Evolutionary conservation across 2,329 filamentous ascomycete genomes (phyloP).

Genomic region (Aspergillus flavus): DNA sequence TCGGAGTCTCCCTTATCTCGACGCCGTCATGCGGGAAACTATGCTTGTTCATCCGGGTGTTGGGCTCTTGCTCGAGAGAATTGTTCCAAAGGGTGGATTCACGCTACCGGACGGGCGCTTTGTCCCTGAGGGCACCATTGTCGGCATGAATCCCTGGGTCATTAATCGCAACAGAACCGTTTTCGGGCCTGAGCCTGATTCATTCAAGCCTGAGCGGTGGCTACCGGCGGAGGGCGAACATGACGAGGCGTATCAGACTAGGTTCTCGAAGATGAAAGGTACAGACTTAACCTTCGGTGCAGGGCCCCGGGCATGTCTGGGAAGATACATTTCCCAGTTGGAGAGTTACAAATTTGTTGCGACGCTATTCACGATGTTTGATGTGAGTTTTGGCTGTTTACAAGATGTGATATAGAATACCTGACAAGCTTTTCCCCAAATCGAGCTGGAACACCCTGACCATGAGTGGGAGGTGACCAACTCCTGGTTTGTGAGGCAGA

Average conservation of each 20-base stretch:
- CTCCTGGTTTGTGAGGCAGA: background rate
- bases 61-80: conserved; percentile 26
- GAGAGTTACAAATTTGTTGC: conserved; percentile 63
- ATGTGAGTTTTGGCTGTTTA: conserved; percentile 13
- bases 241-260: conserved; percentile 13
- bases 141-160: conserved; percentile 37
- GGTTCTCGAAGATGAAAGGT: conserved; percentile 24
- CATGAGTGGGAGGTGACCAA: background rate
- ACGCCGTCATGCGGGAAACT: conserved; percentile 33
- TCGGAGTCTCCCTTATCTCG: conserved; percentile 30
- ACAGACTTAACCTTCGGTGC: conserved; percentile 51
- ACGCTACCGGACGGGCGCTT: conserved; percentile 24
- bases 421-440: background rate
- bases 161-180: conserved; percentile 26
- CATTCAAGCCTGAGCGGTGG: conserved; percentile 29
- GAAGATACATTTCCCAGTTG: conserved; percentile 56
- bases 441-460: background rate
- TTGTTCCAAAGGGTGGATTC: conserved; percentile 26
- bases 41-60: conserved; percentile 29
- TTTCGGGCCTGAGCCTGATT: conserved; percentile 26
- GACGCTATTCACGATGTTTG: conserved; percentile 44
- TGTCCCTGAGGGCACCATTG: conserved; percentile 30
- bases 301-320: conserved; percentile 58
- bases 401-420: no score
- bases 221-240: conserved; percentile 19